Evolutionary conservation across 2,329 filamentous ascomycete genomes (phyloP).

Genomic region (Furcasterigmium sp.): DNA sequence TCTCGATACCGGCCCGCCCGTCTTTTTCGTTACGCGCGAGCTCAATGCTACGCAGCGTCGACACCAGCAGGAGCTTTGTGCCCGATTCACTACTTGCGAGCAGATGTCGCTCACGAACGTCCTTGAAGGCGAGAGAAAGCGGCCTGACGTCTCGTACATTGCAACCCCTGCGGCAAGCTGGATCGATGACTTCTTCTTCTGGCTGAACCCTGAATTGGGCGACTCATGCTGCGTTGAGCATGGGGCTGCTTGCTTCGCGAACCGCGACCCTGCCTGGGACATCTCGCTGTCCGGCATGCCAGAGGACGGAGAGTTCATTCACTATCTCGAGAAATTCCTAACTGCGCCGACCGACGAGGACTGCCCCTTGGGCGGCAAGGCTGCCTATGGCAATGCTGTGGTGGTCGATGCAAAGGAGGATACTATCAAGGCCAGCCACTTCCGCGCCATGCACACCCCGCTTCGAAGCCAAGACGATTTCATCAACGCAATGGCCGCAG

Average conservation of each 20-base stretch:
- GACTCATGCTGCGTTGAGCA: slow-evolving; percentile 69
- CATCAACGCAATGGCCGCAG: slow-evolving; percentile 83
- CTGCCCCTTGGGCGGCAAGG: slow-evolving; percentile 84
- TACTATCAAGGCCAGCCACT: slow-evolving; percentile 78
- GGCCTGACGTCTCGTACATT: slow-evolving; percentile 82
- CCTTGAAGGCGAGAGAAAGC: slow-evolving; percentile 89
- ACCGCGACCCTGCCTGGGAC: slow-evolving; percentile 79
- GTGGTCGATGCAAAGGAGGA: slow-evolving; percentile 65
- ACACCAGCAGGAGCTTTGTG: slow-evolving; percentile 83
- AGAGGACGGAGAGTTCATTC: slow-evolving; percentile 82
- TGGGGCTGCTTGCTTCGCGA: slow-evolving; percentile 70
- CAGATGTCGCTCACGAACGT: slow-evolving; percentile 80
- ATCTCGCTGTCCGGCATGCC: slow-evolving; percentile 88
- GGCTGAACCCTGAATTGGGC: slow-evolving; percentile 77
- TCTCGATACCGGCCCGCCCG: slow-evolving; percentile 83
- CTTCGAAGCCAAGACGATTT: slow-evolving; percentile 87
- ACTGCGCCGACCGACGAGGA: slow-evolving; percentile 71
- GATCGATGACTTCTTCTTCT: slow-evolving; percentile 88
- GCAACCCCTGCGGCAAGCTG: slow-evolving; percentile 85
- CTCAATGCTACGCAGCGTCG: slow-evolving; percentile 71
- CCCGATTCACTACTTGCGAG: slow-evolving; percentile 85
- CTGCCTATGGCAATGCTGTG: slow-evolving; percentile 80
- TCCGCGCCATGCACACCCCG: slow-evolving; percentile 84
- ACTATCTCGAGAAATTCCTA: slow-evolving; percentile 82
- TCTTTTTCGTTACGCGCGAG: slow-evolving; percentile 88